Base-by-base conservation (phyloP, 1,284 basidiomycete genomes). In the Cutaneotrichosporon curvatum region DNA sequence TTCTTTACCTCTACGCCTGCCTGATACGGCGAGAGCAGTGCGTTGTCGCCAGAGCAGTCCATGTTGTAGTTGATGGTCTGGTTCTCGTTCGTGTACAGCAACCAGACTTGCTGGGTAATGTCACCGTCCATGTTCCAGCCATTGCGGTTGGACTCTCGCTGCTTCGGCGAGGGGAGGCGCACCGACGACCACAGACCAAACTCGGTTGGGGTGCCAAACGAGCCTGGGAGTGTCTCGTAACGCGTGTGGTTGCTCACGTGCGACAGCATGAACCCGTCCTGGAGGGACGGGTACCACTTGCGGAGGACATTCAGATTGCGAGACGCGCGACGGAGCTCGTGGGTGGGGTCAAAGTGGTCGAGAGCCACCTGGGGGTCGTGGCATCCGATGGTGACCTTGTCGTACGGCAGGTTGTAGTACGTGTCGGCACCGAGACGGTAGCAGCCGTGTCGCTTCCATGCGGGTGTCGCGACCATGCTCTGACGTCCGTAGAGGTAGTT, bases 321-420 rank as follows among this genome's bases (percentile, higher is more conserved):
- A 58, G 87, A 81, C 48, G 87, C 67, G 43, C 87, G 82, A 33
- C 84, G 80, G 32, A 78, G 77, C 58, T 84, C 81, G 3, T 81
- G 74, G 0, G 88, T 91, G n/a, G 88, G 87, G 69, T 94, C 89
- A 66, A 92, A 91, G 68, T 92, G 89, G 63, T 94, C 89, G 20
- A 90, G 79, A 3, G 84, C 80, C 65, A 91, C 90, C 85, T 84
- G 87, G 58, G 84, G 81, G 63, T 92, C 87, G 47, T 83, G 61
- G 64, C 89, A 94, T 43, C 87, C 88, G 20, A 86, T 74, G 30
- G 87, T 67, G 6, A 84, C 74, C 58, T 81, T 82, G 50, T 85
- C 83, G 53, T 91, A 75, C 2, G 84, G 84, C 78, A 90, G 85
- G 68, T 90, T 85, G 76, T 82, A 92, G 73, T 89, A 92, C 63